Evolutionary conservation across 352 stramenopile genomes (phyloP), one percentile per base, ranked within the genome.

Genomic region (Globisporangium apiculatum): DNA sequence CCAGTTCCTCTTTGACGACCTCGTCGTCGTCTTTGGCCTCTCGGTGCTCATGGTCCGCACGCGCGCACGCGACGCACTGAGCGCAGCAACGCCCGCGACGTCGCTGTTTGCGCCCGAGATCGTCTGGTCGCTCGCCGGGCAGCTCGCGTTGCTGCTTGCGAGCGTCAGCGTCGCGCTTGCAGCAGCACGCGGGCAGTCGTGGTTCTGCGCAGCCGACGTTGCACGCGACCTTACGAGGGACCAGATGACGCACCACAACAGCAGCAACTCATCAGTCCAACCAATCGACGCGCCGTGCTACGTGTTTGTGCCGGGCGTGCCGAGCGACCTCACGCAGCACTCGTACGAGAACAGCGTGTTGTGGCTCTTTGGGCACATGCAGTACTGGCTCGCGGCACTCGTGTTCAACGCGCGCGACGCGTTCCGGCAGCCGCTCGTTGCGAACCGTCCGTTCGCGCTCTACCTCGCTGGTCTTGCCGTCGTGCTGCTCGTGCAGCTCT

Each of bases 291-390:
- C 65, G 1, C 80, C 78, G n/a, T 92, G 82, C 56, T 90, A 89
- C 57, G 67, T 72, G 61, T 90, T 87, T 37, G 56, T 75, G 7
- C 66, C 80, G 0, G 77, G 74, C 2, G 64, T 74, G 37, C 71
- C 71, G 8, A 67, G 61, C 4, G 75, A 89, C 38, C 54, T 89
- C 38, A 92, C 79, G 15, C 65, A 75, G 38, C 66, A 88, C 61
- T 88, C 83, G 57, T 89, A 86, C 66, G 83, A 92, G 56, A 86
- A 88, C 72, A 83, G 68, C 52, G 75, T 90, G 7, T 41, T 91
- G 6, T 93, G 83, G 83, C 73, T 87, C 37, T 88, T 89, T 45
- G 83, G 83, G 1, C 80, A 93, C 62, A 35, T 88, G 42, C 79
- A 90, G 66, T 93, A 89, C 61, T 86, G 76, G 71, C 75, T 89